Percentiles rank a stretch among this genome's conserved stretches.
phyloP scores from a whole-genome alignment of 2,329 filamentous ascomycete species.

The Albifimbria verrucaria region DNA sequence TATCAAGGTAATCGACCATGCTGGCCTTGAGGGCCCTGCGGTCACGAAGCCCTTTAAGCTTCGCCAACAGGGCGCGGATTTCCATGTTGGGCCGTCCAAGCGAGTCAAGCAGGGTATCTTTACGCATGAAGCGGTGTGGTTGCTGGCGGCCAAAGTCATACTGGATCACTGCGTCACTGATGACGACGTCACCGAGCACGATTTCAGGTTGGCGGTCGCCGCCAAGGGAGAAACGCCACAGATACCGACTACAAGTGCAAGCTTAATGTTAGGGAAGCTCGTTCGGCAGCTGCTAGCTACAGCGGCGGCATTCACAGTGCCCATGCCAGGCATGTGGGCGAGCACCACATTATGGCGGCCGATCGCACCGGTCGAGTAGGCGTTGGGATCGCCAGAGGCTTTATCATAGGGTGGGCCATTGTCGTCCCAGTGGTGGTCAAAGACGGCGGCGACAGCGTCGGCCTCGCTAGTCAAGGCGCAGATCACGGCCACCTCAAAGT shows the following conservation, averaged over 20 bases:
- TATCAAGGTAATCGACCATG: conserved; percentile 5
- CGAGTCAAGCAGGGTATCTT: conserved; percentile 14
- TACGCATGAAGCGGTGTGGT: conserved; percentile 12
- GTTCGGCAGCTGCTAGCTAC: conserved; percentile 3
- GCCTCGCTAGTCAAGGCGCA: conserved; percentile 13
- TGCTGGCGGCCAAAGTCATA: conserved; percentile 22
- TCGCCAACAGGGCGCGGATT: conserved; percentile 20
- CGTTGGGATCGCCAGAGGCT: conserved; percentile 20
- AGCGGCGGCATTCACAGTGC: conserved; percentile 8
- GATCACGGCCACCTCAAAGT: conserved; percentile 14
- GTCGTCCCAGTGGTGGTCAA: conserved; percentile 11
- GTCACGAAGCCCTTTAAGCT: conserved; percentile 4
- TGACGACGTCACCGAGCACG: conserved; percentile 20
- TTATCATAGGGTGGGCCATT: conserved; percentile 13
- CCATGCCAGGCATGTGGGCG: conserved; percentile 16
- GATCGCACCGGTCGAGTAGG: conserved; percentile 20
- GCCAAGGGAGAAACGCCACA: conserved; percentile 15
- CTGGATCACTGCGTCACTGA: conserved; percentile 20
- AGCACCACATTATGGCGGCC: conserved; percentile 19
- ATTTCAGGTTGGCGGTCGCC: conserved; percentile 7
- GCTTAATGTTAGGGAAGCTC: conserved; percentile 15
- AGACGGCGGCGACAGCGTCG: conserved; percentile 8
- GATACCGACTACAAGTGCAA: conserved; percentile 15
- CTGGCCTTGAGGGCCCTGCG: conserved; percentile 8
- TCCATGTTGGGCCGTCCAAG: conserved; percentile 13